Evolutionary conservation across 2,329 filamentous ascomycete genomes (phyloP).

Genomic region (Fusarium dimerum): DNA sequence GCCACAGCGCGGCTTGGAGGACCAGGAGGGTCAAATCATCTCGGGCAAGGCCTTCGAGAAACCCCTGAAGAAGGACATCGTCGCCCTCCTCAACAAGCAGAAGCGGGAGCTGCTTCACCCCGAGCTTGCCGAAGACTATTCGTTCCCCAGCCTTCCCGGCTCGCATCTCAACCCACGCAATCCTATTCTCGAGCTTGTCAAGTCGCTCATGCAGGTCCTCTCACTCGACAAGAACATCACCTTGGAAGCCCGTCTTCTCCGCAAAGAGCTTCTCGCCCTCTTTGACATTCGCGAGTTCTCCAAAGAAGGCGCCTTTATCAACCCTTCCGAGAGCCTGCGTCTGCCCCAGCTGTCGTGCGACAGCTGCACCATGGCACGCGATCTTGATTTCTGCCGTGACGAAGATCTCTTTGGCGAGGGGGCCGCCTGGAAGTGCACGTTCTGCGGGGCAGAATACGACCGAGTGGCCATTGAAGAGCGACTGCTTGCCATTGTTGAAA

Average conservation of each 20-base stretch:
- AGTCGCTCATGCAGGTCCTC: slow-evolving; percentile 88
- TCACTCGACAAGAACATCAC: slow-evolving; percentile 88
- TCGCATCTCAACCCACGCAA: slow-evolving; percentile 59
- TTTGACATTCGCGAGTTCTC: slow-evolving; percentile 97
- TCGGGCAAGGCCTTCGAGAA: slow-evolving; percentile 84
- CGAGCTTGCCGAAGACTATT: slow-evolving; percentile 83
- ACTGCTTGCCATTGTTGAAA: slow-evolving; percentile 75
- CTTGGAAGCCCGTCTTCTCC: slow-evolving; percentile 81
- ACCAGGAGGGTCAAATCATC: slow-evolving; percentile 63
- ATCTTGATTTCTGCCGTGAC: slow-evolving; percentile 91
- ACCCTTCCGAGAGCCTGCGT: slow-evolving; percentile 75
- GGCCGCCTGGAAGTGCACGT: slow-evolving; percentile 72
- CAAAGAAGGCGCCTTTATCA: slow-evolving; percentile 81
- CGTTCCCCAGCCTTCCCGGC: slow-evolving; percentile 78
- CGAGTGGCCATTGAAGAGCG: slow-evolving; percentile 81
- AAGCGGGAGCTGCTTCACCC: slow-evolving; percentile 87
- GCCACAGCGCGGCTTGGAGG: slow-evolving; percentile 58
- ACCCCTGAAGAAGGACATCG: slow-evolving; percentile 86
- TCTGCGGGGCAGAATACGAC: slow-evolving; percentile 75
- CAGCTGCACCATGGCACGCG: slow-evolving; percentile 84
- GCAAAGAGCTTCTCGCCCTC: slow-evolving; percentile 83
- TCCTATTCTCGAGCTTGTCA: slow-evolving; percentile 86
- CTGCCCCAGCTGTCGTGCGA: slow-evolving; percentile 81
- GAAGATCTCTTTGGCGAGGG: slow-evolving; percentile 64
- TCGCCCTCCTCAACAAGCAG: slow-evolving; percentile 78